phyloP scores from a whole-genome alignment of 1,139 yeast genomes.

The Saccharomyces hybrid region DNA sequence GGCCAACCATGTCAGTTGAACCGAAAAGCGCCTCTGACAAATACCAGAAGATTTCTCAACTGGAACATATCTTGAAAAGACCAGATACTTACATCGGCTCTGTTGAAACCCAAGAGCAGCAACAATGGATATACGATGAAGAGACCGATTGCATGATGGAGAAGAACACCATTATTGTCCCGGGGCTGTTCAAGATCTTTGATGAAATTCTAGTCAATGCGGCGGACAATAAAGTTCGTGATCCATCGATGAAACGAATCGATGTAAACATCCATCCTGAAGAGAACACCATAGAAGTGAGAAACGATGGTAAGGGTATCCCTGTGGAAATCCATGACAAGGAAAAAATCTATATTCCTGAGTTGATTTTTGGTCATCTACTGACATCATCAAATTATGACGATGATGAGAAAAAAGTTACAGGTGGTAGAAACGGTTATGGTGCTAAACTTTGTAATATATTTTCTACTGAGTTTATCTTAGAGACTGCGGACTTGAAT shows the following conservation, averaged over 20 bases:
- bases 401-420: slow-evolving; percentile 89
- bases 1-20: slow-evolving; percentile 14
- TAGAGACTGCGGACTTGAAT: slow-evolving; percentile 81
- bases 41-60: slow-evolving; percentile 87
- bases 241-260: slow-evolving; percentile 78
- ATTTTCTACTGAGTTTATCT: slow-evolving; percentile 75
- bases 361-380: slow-evolving; percentile 90
- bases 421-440: slow-evolving; percentile 98
- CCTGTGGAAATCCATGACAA: slow-evolving; percentile 91
- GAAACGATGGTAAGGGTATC: slow-evolving; percentile 92
- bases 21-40: slow-evolving; percentile 58
- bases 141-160: slow-evolving; percentile 63
- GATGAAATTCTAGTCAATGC: slow-evolving; percentile 98
- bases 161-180: slow-evolving; percentile 72
- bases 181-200: slow-evolving; percentile 92
- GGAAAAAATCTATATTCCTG: slow-evolving; percentile 91
- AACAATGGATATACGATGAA: slow-evolving; percentile 80
- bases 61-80: slow-evolving; percentile 92
- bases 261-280: slow-evolving; percentile 76
- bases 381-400: slow-evolving; percentile 94
- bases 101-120: slow-evolving; percentile 68
- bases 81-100: slow-evolving; percentile 98
- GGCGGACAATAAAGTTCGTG: slow-evolving; percentile 96
- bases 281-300: slow-evolving; percentile 64
- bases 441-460: slow-evolving; percentile 96